Conservation (phyloP, 768 basidiomycete genomes). For the Russula olivacea region DNA sequence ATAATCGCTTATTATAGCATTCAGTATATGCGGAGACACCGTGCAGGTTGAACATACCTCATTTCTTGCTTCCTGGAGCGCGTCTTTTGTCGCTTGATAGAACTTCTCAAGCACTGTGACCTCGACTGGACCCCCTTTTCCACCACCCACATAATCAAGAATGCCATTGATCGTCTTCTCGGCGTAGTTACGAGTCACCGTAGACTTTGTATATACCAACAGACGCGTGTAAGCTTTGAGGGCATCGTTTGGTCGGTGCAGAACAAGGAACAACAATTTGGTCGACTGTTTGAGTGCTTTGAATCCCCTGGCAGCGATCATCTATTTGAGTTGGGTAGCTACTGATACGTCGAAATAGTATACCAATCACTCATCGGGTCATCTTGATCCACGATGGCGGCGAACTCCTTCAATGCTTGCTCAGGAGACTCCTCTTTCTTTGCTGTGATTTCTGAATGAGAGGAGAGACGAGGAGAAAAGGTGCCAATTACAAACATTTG, state of each 20-base stretch:
- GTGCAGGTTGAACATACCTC: constrained; percentile 48
- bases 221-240: constrained; percentile 80
- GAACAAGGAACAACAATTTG: constrained; percentile 79
- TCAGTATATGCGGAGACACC: neutral
- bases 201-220: constrained; percentile 90
- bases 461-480: neutral
- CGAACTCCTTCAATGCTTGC: constrained; percentile 85
- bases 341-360: constrained; percentile 26
- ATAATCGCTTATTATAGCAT: constrained; percentile 57
- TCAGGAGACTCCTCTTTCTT: constrained; percentile 94
- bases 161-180: constrained; percentile 99
- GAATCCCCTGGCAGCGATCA: constrained; percentile 72
- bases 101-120: constrained; percentile 90
- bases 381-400: constrained; percentile 83
- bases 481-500: constrained; percentile 60
- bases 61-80: constrained; percentile 90
- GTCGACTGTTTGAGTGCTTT: constrained; percentile 97
- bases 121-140: constrained; percentile 69
- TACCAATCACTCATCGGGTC: constrained; percentile 94
- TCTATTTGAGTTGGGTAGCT: neutral
- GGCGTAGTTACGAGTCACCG: constrained; percentile 91
- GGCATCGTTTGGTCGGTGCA: constrained; percentile 78
- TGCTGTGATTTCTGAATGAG: constrained; percentile 42
- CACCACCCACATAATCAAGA: constrained; percentile 93
- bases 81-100: constrained; percentile 88